These are phyloP conservation scores for Cutaneotrichosporon daszewskae DNA, from an alignment of 1,284 basidiomycete genomes.

Conservation along the genomic window DNA sequence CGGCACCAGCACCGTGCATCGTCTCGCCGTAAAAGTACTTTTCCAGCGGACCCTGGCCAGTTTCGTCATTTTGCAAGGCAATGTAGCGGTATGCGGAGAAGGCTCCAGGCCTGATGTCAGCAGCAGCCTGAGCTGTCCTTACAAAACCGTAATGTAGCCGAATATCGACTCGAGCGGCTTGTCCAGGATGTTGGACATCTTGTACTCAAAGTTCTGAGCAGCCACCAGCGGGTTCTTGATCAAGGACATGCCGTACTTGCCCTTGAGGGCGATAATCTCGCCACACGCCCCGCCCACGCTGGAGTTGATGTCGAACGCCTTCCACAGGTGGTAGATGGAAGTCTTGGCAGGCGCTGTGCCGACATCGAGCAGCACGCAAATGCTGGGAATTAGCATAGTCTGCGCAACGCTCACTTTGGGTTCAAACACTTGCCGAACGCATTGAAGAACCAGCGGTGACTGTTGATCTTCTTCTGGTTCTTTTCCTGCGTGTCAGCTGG, in stretches of 20 bases:
- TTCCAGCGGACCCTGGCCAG: conserved; percentile 82
- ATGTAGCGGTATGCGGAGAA: conserved; percentile 68
- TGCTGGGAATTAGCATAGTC: conserved; percentile 66
- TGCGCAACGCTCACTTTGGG: conserved; percentile 41
- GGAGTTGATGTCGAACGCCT: conserved; percentile 91
- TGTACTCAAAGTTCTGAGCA: conserved; percentile 65
- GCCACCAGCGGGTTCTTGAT: conserved; percentile 71
- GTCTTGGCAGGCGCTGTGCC: conserved; percentile 87
- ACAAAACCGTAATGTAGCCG: conserved; percentile 83
- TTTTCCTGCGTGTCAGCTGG: too few relatives aligned
- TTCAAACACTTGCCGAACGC: conserved; percentile 26
- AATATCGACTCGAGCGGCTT: conserved; percentile 76
- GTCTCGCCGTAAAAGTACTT: conserved; percentile 95
- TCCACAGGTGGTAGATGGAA: conserved; percentile 93
- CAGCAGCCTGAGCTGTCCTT: too few relatives aligned
- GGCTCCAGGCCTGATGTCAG: conserved; percentile 60
- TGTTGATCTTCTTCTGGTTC: conserved; percentile 76
- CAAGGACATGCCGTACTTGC: conserved; percentile 68
- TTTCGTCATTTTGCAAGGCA: conserved; percentile 80
- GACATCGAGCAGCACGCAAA: conserved; percentile 89
- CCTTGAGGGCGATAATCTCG: conserved; percentile 90
- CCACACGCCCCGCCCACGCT: conserved; percentile 95
- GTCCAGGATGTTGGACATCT: conserved; percentile 89
- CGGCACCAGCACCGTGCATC: conserved; percentile 79
- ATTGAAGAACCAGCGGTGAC: conserved; percentile 79